These are phyloP conservation scores for Linnemannia zychae DNA, from an alignment of 192 early-diverging fungal genomes.

Conservation along the genomic window DNA sequence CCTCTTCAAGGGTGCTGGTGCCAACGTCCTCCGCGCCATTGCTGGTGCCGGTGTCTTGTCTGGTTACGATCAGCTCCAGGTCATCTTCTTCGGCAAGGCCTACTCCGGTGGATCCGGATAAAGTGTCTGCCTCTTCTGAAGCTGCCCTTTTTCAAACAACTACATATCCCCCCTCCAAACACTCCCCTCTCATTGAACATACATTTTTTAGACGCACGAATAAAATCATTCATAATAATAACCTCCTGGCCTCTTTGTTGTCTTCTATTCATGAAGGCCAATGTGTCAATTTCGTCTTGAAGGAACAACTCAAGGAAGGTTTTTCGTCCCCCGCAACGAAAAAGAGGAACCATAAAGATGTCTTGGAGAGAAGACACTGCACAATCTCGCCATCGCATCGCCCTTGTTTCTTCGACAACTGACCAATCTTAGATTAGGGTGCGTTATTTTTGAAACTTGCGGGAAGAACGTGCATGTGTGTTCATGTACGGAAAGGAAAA, in stretches of 20 bases:
- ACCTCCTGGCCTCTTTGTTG: too few species aligned
- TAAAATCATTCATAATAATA: conserved; percentile 11
- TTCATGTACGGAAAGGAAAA: not conserved
- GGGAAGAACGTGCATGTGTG: not conserved
- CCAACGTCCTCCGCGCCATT: conserved; percentile 98
- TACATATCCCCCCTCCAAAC: not conserved
- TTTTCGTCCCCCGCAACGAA: too few species aligned
- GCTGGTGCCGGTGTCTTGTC: conserved; percentile 95
- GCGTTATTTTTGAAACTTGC: conserved; percentile 11
- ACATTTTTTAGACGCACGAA: conserved; percentile 21
- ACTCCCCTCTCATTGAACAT: conserved; percentile 19
- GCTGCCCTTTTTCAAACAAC: not conserved
- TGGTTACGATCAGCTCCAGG: conserved; percentile 86
- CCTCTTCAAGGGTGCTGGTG: conserved; percentile 99
- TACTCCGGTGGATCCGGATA: conserved; percentile 61
- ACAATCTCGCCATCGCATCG: too few species aligned
- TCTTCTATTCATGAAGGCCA: too few species aligned
- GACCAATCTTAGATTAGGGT: not conserved
- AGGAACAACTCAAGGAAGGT: too few species aligned
- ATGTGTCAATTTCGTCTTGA: too few species aligned
- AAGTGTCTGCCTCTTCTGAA: conserved; percentile 2
- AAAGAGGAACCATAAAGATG: too few species aligned
- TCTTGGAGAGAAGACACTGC: too few species aligned
- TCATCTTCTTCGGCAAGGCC: conserved; percentile 62
- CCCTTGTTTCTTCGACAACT: too few species aligned